Evolutionary conservation across 768 basidiomycete species (phyloP), one percentile per base, ranked within the genome.

Genomic region (Podaxis sp.): DNA sequence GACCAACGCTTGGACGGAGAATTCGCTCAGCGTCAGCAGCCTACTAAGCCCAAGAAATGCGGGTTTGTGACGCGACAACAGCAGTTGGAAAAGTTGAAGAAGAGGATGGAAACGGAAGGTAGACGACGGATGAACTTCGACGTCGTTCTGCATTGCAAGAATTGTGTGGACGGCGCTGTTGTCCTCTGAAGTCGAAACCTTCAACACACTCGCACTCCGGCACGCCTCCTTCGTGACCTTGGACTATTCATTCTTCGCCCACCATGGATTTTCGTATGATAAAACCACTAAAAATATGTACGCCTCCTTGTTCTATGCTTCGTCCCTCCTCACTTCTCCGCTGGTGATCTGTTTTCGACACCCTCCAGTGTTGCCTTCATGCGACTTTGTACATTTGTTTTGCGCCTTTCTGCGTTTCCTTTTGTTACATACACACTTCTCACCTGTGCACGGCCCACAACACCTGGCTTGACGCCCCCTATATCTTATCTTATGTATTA

Each of bases 1-100:
- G 61, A 49, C 25, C 36, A 17, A 13, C 22, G 43, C 27, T n/a
- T 61, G 17, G 33, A 33, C 60, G 66, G 64, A 47, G 63, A 40
- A 29, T 25, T 19, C 62, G 53, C 3, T 43, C 59, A 13, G 13
- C 27, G 22, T 2, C 24, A 22, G 27, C 49, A 55, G 37, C 49
- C 15, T 17, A 25, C 17, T 56, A 24, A 55, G 22, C 56, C 15
- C 36, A 63, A 36, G 41, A 70, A 71, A 62, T 67, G 75, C 64
- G 73, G 74, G 61, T 90, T 79, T 69, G 86, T 90, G 52, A 80
- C 86, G 27, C 87, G 82, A 70, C 82, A 87, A 67, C 81, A 77
- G 65, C 91, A 93, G 72, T 72, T 93, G 67, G 82, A 83, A 70
- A 85, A 82, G 73, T 74, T 93, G 67, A 80, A 78, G 70, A 68